A percentile compares a stretch with the other conserved stretches of the same genome.
Conservation (phyloP, 305 asterid genomes). For the Stenogyne calaminthoides region DNA sequence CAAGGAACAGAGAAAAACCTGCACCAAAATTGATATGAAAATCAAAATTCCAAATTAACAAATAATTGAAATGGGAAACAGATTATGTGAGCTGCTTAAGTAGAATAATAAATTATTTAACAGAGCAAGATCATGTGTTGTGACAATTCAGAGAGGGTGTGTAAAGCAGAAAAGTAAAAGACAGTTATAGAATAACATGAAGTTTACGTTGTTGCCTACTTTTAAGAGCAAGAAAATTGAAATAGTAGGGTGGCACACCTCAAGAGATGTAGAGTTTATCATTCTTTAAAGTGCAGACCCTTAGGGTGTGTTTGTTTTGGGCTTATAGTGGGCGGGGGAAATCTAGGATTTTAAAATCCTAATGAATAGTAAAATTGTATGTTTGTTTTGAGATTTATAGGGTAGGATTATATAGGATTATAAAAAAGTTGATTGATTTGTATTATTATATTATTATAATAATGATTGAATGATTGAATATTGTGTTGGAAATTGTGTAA, state of each 20-base stretch:
- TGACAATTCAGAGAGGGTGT: slow-evolving; percentile 16
- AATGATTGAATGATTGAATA: too few species aligned
- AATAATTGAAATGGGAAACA: neutral
- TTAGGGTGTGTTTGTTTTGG: too few species aligned
- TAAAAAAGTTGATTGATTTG: too few species aligned
- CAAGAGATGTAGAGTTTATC: slow-evolving; percentile 13
- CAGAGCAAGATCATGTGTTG: slow-evolving; percentile 20
- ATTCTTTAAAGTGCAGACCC: slow-evolving; percentile 2
- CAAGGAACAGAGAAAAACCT: slow-evolving; percentile 89
- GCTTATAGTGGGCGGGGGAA: too few species aligned
- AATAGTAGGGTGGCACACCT: slow-evolving; percentile 15
- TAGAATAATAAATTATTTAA: slow-evolving; percentile 10
- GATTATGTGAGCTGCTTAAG: neutral
- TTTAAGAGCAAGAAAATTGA: slow-evolving; percentile 4
- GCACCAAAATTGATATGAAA: slow-evolving; percentile 28
- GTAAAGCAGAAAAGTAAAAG: slow-evolving; percentile 12
- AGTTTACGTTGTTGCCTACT: slow-evolving; percentile 5
- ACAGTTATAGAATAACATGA: slow-evolving; percentile 16
- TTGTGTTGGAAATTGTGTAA: too few species aligned
- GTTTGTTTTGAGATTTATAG: too few species aligned
- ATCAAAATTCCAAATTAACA: neutral
- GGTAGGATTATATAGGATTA: too few species aligned
- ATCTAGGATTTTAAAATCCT: too few species aligned
- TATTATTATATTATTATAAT: too few species aligned
- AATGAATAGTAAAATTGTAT: too few species aligned